Conservation (phyloP, 345 rosid species). For the Balakata baccata region DNA sequence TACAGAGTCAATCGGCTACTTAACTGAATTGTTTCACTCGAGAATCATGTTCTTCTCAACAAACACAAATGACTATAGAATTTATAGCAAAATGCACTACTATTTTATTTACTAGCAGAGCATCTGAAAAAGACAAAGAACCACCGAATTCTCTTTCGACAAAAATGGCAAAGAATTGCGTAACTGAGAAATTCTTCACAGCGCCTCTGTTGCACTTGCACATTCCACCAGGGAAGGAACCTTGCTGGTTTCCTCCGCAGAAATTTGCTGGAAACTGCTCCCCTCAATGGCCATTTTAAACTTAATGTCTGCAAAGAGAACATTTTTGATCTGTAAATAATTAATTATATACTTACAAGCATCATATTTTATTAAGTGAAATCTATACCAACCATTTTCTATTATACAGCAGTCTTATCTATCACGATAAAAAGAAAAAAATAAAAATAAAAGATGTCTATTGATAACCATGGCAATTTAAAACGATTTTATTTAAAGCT, state of each 20-base stretch:
- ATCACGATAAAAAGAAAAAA: background rate
- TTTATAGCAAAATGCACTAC: no score
- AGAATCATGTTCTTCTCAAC: background rate
- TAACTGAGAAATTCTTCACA: background rate
- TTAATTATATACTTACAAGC: background rate
- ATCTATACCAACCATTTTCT: background rate
- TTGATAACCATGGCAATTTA: no score
- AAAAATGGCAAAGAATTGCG: no score
- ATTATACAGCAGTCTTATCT: background rate
- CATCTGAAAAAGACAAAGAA: no score
- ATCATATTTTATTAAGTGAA: background rate
- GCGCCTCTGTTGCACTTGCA: background rate
- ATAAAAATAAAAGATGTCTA: no score
- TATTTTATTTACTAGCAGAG: no score
- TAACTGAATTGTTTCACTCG: background rate
- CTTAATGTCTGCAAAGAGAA: background rate
- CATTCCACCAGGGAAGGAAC: background rate
- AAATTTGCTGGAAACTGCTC: background rate
- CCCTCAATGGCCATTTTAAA: conserved; percentile 1
- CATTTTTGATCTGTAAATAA: background rate
- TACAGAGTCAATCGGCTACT: background rate
- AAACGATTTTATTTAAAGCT: no score
- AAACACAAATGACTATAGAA: background rate
- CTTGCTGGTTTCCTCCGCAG: background rate
- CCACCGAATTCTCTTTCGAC: no score